Evolutionary conservation across 176 grass and related monocot species (phyloP), one percentile per base, ranked within the genome.

Genomic region (Chrysopogon serrulatus): DNA sequence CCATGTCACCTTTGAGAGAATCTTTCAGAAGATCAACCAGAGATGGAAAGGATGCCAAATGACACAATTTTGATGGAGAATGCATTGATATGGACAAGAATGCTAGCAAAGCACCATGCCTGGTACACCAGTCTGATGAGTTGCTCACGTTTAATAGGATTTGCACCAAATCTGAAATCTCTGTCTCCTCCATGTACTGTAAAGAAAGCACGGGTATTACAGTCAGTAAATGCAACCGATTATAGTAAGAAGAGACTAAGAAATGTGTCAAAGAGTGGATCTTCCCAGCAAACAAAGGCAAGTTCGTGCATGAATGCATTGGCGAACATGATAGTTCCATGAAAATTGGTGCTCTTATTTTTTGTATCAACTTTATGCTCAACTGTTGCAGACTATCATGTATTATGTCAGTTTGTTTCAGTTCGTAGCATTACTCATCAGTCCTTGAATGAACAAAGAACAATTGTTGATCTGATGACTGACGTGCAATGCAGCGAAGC

Each of bases 1-100:
- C 96, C 96, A 96, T 99, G 35, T 98, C 96, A 47, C 96, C 93
- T 85, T 96, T 96, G 64, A 96, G 81, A 65, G 93, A 90, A 87
- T 86, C 83, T 83, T 87, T 99, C 69, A 99, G 87, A 90, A 68
- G 69, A 82, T 90, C 83, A 82, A 90, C 73, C 69, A 96, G 53
- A 75, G 93, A 90, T 47, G 69, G 64, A 83, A 90, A 90, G 27
- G 89, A 74, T 48, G 44, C 19, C 42, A 88, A 90, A 61, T 68
- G 63, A 59, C 87, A 92, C 71, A 99, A 67, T 59, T 87, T 85
- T 59, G 91, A 90, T 82, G 93, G 88, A 73, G 85, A 80, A 82
- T 95, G 87, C 68, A 90, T 63, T 42, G 89, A 85, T 79, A 92
- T 94, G 26, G 96, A 95, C 10, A 91, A 93, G 54, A 96, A 90